Evolutionary conservation across 106 monocot genomes (phyloP).

Genomic region (Dendrobium catenatum): DNA sequence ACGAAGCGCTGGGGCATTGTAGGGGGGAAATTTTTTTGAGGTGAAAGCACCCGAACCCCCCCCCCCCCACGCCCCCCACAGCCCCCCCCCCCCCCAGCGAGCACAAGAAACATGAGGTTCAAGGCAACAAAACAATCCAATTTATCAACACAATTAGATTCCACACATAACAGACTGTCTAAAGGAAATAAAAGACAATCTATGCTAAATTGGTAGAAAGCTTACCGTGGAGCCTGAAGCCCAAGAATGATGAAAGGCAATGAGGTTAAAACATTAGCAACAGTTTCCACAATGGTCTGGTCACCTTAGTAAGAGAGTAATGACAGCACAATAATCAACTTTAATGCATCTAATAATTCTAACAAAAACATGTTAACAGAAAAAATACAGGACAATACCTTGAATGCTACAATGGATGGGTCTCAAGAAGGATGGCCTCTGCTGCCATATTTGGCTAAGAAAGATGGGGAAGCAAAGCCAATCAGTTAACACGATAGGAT

Average conservation of each 20-base stretch:
- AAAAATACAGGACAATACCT: conserved; percentile 27
- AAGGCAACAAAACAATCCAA: too few relatives aligned
- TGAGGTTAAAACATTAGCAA: conserved; percentile 86
- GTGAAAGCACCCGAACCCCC: too few relatives aligned
- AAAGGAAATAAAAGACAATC: not conserved
- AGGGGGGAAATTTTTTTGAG: too few relatives aligned
- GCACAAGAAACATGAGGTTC: too few relatives aligned
- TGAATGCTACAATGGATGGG: conserved; percentile 51
- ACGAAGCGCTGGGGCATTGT: too few relatives aligned
- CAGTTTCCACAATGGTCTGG: conserved; percentile 43
- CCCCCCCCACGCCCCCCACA: too few relatives aligned
- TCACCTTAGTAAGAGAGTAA: conserved; percentile 44
- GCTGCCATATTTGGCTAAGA: conserved; percentile 66
- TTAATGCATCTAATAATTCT: not conserved
- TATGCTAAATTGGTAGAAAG: not conserved
- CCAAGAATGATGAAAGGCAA: conserved; percentile 85
- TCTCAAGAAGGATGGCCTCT: conserved; percentile 61
- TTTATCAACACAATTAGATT: too few relatives aligned
- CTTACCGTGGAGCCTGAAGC: conserved; percentile 63
- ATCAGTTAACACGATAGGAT: not conserved
- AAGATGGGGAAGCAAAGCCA: not conserved
- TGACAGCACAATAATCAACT: not conserved
- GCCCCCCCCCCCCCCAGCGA: too few relatives aligned
- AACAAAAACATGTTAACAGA: not conserved
- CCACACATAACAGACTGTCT: too few relatives aligned